Evolutionary conservation across 192 early-diverging fungal genomes (phyloP).

Genomic region (Dissophora ornata): DNA sequence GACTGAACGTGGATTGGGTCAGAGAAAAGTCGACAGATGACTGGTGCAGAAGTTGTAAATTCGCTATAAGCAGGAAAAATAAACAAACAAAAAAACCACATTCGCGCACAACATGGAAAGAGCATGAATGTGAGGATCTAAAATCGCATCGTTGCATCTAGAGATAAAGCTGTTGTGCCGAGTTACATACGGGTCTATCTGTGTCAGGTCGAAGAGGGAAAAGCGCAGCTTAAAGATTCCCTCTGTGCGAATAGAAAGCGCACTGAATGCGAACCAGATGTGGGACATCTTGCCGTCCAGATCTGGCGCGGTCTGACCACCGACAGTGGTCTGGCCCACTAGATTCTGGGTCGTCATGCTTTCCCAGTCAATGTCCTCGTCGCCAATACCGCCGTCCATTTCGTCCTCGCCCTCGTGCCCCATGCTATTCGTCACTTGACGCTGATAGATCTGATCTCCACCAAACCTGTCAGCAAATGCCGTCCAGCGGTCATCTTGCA

Average conservation of each 20-base stretch:
- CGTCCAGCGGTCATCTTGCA: no score
- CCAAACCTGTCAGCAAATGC: neutral
- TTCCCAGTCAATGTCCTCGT: slow-evolving; percentile 12
- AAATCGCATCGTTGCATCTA: slow-evolving; percentile 1
- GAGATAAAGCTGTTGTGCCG: neutral
- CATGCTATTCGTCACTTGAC: neutral
- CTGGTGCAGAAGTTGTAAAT: neutral
- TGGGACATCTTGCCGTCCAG: slow-evolving; percentile 61
- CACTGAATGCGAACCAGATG: slow-evolving; percentile 80
- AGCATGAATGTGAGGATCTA: no score
- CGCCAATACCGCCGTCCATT: neutral
- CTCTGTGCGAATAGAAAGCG: slow-evolving; percentile 75
- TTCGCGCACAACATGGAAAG: no score
- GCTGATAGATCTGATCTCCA: neutral
- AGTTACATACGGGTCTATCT: slow-evolving; percentile 42
- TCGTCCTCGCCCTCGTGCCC: neutral
- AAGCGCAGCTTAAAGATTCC: slow-evolving; percentile 73
- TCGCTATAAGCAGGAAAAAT: no score
- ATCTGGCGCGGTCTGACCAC: slow-evolving; percentile 58
- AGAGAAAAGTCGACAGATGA: slow-evolving; percentile 62
- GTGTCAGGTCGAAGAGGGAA: slow-evolving; percentile 71
- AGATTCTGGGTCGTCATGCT: slow-evolving; percentile 24
- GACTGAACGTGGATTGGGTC: slow-evolving; percentile 74
- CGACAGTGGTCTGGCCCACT: slow-evolving; percentile 37
- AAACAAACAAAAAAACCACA: no score